Evolutionary conservation across 768 basidiomycete genomes (phyloP).

Genomic region (Pleurotus giganteus): DNA sequence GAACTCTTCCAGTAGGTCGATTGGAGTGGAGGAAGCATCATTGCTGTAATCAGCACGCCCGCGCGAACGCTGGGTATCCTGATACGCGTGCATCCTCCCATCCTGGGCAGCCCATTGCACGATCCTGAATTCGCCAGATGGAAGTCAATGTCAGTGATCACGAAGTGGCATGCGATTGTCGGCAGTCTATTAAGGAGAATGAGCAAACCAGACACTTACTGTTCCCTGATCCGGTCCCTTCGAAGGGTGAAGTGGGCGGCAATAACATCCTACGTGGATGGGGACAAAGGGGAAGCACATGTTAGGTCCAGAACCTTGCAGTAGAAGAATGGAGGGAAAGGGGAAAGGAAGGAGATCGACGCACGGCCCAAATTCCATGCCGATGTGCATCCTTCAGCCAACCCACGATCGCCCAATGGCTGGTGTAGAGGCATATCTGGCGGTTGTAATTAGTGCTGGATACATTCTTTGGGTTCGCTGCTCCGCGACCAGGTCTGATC

Average conservation of each 20-base stretch:
- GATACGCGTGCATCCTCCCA: constrained; percentile 24
- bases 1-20: constrained; percentile 33
- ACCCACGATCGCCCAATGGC: constrained; percentile 51
- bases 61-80: neutral
- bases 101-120: constrained; percentile 30
- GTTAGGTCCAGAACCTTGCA: neutral
- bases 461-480: constrained; percentile 30
- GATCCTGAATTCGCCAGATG: constrained; percentile 22
- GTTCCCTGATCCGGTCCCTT: constrained; percentile 2
- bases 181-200: neutral
- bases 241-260: constrained; percentile 11
- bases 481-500: constrained; percentile 46
- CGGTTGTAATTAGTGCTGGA: constrained; percentile 46
- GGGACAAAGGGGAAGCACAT: neutral
- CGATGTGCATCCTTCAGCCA: constrained; percentile 46
- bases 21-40: neutral
- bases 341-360: constrained; percentile 14
- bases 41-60: neutral
- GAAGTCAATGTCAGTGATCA: neutral
- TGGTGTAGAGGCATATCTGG: constrained; percentile 39
- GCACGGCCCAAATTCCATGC: constrained; percentile 45
- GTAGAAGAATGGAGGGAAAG: neutral
- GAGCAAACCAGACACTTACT: constrained; percentile 1
- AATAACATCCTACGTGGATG: constrained; percentile 11
- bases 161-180: neutral